Evolutionary conservation across 352 stramenopile genomes (phyloP).

Genomic region (Phytophthora nicotianae): DNA sequence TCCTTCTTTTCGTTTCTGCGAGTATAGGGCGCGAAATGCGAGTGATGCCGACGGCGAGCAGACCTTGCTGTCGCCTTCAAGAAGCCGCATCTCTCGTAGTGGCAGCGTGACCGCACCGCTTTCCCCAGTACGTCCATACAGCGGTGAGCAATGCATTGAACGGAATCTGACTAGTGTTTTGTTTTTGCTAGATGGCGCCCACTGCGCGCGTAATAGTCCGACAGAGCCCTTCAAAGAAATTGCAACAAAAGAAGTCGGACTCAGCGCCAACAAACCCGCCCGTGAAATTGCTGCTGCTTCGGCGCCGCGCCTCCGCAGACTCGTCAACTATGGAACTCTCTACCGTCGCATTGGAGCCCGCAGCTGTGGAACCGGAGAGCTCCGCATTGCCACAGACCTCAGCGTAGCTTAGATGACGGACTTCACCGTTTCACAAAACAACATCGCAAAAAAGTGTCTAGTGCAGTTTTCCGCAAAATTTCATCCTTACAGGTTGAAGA

Average conservation of each 20-base stretch:
- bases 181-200: slow-evolving; percentile 9
- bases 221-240: slow-evolving; percentile 17
- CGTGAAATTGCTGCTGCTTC: slow-evolving; percentile 66
- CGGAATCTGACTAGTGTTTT: slow-evolving; percentile 10
- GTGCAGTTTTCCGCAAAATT: slow-evolving; percentile 4
- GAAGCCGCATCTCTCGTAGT: slow-evolving; percentile 12
- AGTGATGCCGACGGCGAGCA: slow-evolving; percentile 7
- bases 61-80: slow-evolving; percentile 14
- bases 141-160: not conserved
- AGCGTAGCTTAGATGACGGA: not conserved
- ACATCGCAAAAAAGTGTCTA: slow-evolving; percentile 1
- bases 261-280: slow-evolving; percentile 55
- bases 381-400: not conserved
- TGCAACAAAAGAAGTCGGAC: slow-evolving; percentile 31
- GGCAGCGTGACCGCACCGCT: slow-evolving; percentile 11
- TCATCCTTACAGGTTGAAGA: not conserved
- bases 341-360: slow-evolving; percentile 14
- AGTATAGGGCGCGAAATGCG: slow-evolving; percentile 17
- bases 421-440: slow-evolving; percentile 1
- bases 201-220: slow-evolving; percentile 5
- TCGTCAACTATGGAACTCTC: slow-evolving; percentile 7
- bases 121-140: slow-evolving; percentile 8
- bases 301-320: slow-evolving; percentile 39
- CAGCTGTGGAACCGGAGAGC: slow-evolving; percentile 8
- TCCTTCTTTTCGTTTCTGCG: slow-evolving; percentile 32